Evolutionary conservation across 2,329 filamentous ascomycete species (phyloP).

Genomic region (Aspergillus nomiae): DNA sequence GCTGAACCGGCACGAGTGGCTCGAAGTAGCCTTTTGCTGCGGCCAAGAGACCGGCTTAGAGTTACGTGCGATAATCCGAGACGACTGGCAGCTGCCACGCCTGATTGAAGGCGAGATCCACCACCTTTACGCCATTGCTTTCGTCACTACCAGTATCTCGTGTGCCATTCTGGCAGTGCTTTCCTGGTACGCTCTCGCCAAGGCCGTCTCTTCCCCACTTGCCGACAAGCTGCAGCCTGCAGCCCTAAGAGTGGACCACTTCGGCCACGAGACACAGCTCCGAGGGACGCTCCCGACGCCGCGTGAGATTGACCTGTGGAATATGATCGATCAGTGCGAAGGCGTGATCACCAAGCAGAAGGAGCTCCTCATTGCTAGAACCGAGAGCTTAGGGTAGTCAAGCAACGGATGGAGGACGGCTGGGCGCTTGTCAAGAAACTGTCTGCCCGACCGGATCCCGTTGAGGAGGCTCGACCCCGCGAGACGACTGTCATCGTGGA

Average conservation of each 20-base stretch:
- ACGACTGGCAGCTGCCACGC: constrained; percentile 5
- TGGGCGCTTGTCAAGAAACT: constrained; percentile 5
- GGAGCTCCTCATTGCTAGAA: constrained; percentile 1
- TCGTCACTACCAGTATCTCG: constrained; percentile 1
- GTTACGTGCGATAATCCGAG: constrained; percentile 5
- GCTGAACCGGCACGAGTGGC: constrained; percentile 2
- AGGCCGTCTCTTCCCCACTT: not conserved
- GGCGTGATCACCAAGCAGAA: constrained; percentile 6
- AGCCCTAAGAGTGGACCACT: not conserved
- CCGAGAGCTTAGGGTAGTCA: constrained; percentile 10
- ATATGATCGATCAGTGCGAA: constrained; percentile 8
- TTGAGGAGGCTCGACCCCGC: not conserved
- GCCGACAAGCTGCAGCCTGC: not conserved
- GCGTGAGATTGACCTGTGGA: constrained; percentile 1
- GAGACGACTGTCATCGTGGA: not conserved
- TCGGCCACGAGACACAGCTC: constrained; percentile 2
- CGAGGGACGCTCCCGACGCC: not conserved
- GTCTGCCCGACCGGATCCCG: not conserved
- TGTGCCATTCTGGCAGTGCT: not conserved
- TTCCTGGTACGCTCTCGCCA: not conserved
- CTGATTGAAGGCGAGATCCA: constrained; percentile 13
- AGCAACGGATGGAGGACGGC: constrained; percentile 7
- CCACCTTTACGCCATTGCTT: constrained; percentile 7
- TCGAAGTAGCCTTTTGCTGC: constrained; percentile 11
- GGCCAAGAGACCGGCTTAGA: constrained; percentile 16